Evolutionary conservation across 768 basidiomycete species (phyloP).

Genomic region (Lyophyllum decastes): DNA sequence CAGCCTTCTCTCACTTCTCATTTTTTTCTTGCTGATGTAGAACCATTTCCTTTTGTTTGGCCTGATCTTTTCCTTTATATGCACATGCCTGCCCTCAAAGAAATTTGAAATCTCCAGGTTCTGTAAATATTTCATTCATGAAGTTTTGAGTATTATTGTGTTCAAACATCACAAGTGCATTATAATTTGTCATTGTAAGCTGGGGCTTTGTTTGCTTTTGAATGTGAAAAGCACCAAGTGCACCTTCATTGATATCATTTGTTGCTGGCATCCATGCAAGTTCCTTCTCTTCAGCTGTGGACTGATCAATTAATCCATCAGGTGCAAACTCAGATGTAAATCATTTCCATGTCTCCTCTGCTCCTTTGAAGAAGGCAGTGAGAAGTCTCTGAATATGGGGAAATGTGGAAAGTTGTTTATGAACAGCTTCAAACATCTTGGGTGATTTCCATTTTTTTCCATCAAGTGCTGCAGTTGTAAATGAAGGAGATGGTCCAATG

Average conservation of each 20-base stretch:
- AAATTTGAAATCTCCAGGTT: too few species aligned
- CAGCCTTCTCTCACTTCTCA: too few species aligned
- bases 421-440: constrained; percentile 19
- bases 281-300: neutral
- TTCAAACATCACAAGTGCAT: neutral
- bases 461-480: constrained; percentile 19
- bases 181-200: neutral
- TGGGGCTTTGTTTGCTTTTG: neutral
- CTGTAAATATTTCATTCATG: too few species aligned
- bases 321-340: constrained; percentile 23
- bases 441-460: constrained; percentile 22
- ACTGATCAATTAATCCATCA: constrained; percentile 1
- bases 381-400: constrained; percentile 18
- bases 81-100: too few species aligned
- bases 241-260: neutral
- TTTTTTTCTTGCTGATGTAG: too few species aligned
- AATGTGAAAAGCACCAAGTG: neutral
- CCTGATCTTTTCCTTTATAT: too few species aligned
- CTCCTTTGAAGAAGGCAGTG: constrained; percentile 26
- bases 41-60: too few species aligned
- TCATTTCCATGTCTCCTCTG: constrained; percentile 19
- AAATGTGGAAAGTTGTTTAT: neutral
- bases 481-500: too few species aligned
- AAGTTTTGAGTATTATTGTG: too few species aligned
- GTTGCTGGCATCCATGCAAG: neutral